These are phyloP conservation scores for Hypsizygus ulmarius DNA, from an alignment of 1,284 basidiomycete species.

Conservation along the genomic window DNA sequence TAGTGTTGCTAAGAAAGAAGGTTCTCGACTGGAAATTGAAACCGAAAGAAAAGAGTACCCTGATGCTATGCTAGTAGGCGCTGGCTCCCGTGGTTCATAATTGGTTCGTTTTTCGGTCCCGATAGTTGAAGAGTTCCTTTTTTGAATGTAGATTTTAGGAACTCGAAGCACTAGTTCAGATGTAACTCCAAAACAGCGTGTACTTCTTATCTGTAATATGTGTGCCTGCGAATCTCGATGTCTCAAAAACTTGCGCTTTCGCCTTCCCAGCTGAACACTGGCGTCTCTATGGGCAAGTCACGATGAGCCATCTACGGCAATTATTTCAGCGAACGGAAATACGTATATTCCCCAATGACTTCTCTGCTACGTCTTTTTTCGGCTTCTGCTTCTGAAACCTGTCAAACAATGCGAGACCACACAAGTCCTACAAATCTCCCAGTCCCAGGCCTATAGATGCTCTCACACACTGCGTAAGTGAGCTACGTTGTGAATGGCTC, in stretches of 20 bases:
- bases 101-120: constrained; percentile 18
- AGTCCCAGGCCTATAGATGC: too few relatives aligned
- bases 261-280: constrained; percentile 3
- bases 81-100: background rate
- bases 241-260: constrained; percentile 4
- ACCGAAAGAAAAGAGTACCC: background rate
- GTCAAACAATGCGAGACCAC: constrained; percentile 9
- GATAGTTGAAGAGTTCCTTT: constrained; percentile 4
- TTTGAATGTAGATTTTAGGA: constrained; percentile 4
- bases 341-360: constrained; percentile 7
- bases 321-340: constrained; percentile 1
- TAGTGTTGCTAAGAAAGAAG: constrained; percentile 56
- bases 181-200: constrained; percentile 10
- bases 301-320: constrained; percentile 2
- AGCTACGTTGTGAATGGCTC: too few relatives aligned
- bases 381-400: constrained; percentile 14
- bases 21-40: constrained; percentile 17
- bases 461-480: too few relatives aligned
- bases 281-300: background rate
- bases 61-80: constrained; percentile 5
- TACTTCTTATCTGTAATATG: constrained; percentile 10
- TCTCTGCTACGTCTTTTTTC: constrained; percentile 4
- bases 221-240: constrained; percentile 16
- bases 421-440: too few relatives aligned
- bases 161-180: constrained; percentile 5